These are phyloP conservation scores for Cystobasidium sp. DNA, from an alignment of 1,284 basidiomycete genomes.

Conservation along the genomic window DNA sequence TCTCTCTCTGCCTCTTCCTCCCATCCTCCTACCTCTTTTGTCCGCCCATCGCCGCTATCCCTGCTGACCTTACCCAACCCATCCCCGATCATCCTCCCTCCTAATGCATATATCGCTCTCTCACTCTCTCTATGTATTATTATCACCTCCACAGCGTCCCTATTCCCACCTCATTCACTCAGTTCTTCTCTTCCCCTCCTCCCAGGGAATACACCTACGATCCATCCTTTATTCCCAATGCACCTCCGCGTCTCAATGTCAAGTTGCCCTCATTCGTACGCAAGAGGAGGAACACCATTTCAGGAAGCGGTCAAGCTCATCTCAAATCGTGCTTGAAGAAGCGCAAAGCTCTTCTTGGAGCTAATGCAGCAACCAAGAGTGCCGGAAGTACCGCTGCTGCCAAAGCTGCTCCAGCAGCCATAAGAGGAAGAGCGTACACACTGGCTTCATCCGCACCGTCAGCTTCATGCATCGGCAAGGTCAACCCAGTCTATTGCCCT, in stretches of 20 bases:
- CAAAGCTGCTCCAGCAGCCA: not conserved
- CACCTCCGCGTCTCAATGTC: constrained; percentile 27
- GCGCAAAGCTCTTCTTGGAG: not conserved
- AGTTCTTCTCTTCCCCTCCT: constrained; percentile 14
- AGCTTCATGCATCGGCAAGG: not conserved
- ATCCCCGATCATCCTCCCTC: not conserved
- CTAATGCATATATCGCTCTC: not conserved
- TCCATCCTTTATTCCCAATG: constrained; percentile 35
- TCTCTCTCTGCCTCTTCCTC: not conserved
- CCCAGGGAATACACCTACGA: constrained; percentile 32
- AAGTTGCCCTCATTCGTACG: constrained; percentile 32
- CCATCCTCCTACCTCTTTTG: not conserved
- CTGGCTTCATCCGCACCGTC: constrained; percentile 14
- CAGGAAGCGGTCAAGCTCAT: not conserved
- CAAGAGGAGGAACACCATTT: constrained; percentile 8
- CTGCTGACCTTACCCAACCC: constrained; percentile 2
- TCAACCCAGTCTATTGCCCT: constrained; percentile 37
- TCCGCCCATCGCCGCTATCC: not conserved
- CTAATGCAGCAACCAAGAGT: not conserved
- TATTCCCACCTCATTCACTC: constrained; percentile 24
- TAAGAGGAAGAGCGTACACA: constrained; percentile 6
- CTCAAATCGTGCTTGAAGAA: constrained; percentile 33
- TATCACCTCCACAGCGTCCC: constrained; percentile 18
- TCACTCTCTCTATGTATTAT: not conserved
- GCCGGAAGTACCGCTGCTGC: not conserved